Evolutionary conservation across 495 filamentous ascomycete species (phyloP), one percentile per base, ranked within the genome.

Genomic region (Aspergillus bridgeri): DNA sequence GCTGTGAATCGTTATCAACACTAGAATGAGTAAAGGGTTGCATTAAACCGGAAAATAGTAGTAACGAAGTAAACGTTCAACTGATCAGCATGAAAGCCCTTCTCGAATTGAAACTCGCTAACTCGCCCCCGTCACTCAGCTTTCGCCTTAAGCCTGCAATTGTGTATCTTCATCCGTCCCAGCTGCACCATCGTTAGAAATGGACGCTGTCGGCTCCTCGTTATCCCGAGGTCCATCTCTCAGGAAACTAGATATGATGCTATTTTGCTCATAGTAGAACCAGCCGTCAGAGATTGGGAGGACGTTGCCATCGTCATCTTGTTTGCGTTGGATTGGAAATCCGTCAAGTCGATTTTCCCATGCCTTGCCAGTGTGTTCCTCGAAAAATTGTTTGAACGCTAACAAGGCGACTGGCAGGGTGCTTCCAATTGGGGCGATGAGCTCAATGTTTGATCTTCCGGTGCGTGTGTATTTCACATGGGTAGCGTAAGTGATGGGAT

Each of bases 341-440:
- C 46, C 56, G 23, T 67, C 53, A 5, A 59, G 46, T 29, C 84
- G 75, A 25, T 83, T 57, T 0, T 80, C 73, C 87, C 86, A 90
- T 7, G 67, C 54, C 11, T 78, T 71, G 1, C 81, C 79, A 0
- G 83, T 83, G 63, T 85, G 80, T 3, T 68, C 60, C 13, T 67
- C 57, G 69, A 89, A 90, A 61, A 84, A 83, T 0, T 47, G n/a
- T 60, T 74, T 70, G 64, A 89, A 89, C 0, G 64, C 65, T 0
- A 23, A 60, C 24, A 80, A 70, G 6, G 81, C 82, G 6, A 55
- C 21, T 0, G 69, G 65, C 3, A 73, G 62, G 2, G 27, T 63
- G 24, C 67, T 70, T 9, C 65, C 68, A 0, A 67, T 54, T 6
- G 69, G 68, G 11, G 71, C 67, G 18, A 82, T 60, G 17, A 72